Evolutionary conservation across 441 rosid genomes (phyloP).

Genomic region (Theobroma grandiflorum): DNA sequence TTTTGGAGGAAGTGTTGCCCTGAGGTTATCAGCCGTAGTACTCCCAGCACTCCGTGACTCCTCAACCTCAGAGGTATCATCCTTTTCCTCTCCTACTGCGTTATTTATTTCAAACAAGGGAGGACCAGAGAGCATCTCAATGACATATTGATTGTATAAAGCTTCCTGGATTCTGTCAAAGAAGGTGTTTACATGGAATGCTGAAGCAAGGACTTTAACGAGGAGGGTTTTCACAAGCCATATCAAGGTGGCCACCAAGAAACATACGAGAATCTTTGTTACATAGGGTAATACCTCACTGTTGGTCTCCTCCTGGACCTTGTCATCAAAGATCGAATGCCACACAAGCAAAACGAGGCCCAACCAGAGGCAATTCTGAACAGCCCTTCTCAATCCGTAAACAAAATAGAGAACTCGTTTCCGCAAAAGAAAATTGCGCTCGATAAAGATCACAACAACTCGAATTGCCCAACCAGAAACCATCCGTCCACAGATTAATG

Average conservation of each 20-base stretch:
- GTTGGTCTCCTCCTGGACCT: slow-evolving; percentile 36
- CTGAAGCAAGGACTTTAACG: slow-evolving; percentile 68
- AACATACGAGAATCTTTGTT: slow-evolving; percentile 53
- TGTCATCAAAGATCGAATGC: slow-evolving; percentile 45
- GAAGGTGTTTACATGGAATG: slow-evolving; percentile 68
- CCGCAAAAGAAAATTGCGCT: slow-evolving; percentile 53
- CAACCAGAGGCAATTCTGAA: slow-evolving; percentile 72
- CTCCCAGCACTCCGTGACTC: slow-evolving; percentile 24
- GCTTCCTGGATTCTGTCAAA: slow-evolving; percentile 77
- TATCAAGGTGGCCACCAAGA: slow-evolving; percentile 55
- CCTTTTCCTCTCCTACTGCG: slow-evolving; percentile 35
- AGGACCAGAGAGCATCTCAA: slow-evolving; percentile 62
- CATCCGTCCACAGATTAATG: slow-evolving; percentile 59
- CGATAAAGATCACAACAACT: slow-evolving; percentile 56
- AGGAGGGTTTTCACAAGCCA: slow-evolving; percentile 70
- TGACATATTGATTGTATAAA: slow-evolving; percentile 63
- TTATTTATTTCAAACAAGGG: slow-evolving; percentile 45
- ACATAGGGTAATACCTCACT: slow-evolving; percentile 48
- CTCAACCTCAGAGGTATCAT: slow-evolving; percentile 26
- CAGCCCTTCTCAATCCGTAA: slow-evolving; percentile 66
- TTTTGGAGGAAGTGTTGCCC: slow-evolving; percentile 37
- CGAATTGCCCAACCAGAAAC: slow-evolving; percentile 65
- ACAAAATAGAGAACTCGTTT: slow-evolving; percentile 74
- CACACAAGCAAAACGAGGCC: slow-evolving; percentile 63
- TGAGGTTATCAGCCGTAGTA: slow-evolving; percentile 26